Percentiles rank a stretch among this genome's conserved stretches.
These are phyloP conservation scores for Evansstolkia leycettana DNA, from an alignment of 495 filamentous ascomycete species.

Conservation along the genomic window DNA sequence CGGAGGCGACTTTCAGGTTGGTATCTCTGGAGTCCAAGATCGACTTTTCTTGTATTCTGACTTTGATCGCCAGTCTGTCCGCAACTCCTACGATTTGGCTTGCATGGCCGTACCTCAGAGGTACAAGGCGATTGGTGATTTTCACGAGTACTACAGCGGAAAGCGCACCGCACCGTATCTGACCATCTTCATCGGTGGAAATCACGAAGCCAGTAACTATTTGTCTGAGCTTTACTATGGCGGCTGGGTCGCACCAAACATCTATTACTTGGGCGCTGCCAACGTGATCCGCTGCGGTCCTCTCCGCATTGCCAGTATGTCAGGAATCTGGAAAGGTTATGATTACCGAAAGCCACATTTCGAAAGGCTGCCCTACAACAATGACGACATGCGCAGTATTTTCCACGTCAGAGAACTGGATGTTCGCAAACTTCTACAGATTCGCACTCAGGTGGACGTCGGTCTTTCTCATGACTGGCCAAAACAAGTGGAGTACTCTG, in stretches of 20 bases:
- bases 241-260: constrained; percentile 92
- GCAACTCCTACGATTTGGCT: constrained; percentile 76
- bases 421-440: constrained; percentile 73
- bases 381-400: constrained; percentile 57
- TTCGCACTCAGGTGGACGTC: constrained; percentile 73
- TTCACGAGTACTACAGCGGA: constrained; percentile 86
- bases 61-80: constrained; percentile 49
- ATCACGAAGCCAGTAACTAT: constrained; percentile 85
- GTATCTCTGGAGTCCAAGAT: constrained; percentile 1
- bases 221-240: constrained; percentile 89
- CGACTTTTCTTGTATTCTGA: no score
- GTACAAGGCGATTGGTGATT: constrained; percentile 76
- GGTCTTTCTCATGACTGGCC: constrained; percentile 97
- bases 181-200: constrained; percentile 86
- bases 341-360: constrained; percentile 71
- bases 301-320: constrained; percentile 78
- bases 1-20: constrained; percentile 80
- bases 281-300: constrained; percentile 74
- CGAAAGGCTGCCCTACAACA: constrained; percentile 77
- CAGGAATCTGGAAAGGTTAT: constrained; percentile 84
- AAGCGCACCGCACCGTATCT: constrained; percentile 63
- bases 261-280: constrained; percentile 90
- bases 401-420: constrained; percentile 91
- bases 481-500: constrained; percentile 59
- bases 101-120: constrained; percentile 78